Evolutionary conservation across 2,329 filamentous ascomycete genomes (phyloP).

Genomic region (Cephalotrichum gorgonifer): DNA sequence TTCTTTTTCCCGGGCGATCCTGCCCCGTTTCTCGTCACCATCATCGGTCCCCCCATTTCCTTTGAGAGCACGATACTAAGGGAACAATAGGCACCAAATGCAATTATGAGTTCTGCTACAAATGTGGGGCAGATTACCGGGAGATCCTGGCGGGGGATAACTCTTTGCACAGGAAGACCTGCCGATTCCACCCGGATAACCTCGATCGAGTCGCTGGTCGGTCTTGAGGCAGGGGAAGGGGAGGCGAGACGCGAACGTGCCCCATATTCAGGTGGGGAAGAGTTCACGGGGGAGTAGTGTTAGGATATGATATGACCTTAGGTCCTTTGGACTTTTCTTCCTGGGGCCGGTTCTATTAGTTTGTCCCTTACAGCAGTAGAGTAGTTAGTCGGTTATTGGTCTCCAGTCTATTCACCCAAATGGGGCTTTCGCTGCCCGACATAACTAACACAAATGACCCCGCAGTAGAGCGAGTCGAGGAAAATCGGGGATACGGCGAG

Average conservation of each 20-base stretch:
- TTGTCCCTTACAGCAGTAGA: too few relatives aligned
- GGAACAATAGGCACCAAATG: conserved; percentile 16
- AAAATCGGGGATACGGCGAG: too few relatives aligned
- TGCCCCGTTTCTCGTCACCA: too few relatives aligned
- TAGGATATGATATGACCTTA: too few relatives aligned
- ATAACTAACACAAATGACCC: too few relatives aligned
- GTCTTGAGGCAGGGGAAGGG: not conserved
- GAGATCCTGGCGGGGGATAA: conserved; percentile 22
- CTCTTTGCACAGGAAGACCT: conserved; percentile 17
- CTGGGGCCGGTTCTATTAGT: too few relatives aligned
- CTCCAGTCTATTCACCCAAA: too few relatives aligned
- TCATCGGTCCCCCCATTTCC: not conserved
- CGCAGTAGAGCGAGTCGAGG: too few relatives aligned
- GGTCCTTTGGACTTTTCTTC: too few relatives aligned
- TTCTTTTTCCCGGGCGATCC: too few relatives aligned
- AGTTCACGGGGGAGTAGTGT: not conserved
- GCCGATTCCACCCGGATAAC: conserved; percentile 18
- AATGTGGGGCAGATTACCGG: conserved; percentile 22
- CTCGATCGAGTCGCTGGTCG: conserved; percentile 1
- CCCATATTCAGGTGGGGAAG: not conserved
- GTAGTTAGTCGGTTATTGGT: too few relatives aligned
- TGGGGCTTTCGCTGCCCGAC: too few relatives aligned
- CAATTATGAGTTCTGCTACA: conserved; percentile 21
- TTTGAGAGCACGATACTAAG: not conserved
- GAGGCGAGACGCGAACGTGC: not conserved